Conservation (phyloP, 192 early-diverging fungal genomes). For the Chytriomyces hyalinus region DNA sequence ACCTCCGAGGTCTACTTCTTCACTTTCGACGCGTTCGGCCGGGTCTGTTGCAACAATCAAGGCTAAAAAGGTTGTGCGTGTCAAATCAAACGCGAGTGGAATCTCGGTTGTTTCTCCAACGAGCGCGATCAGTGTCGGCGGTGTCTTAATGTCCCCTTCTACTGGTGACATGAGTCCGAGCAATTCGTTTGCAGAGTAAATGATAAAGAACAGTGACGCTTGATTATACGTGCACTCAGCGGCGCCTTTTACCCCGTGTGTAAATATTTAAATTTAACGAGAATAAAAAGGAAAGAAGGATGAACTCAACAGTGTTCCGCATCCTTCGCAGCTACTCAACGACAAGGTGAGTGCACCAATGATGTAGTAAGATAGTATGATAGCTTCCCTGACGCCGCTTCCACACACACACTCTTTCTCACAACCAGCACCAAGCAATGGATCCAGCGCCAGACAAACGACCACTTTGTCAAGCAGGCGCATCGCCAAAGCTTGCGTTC, state of each 20-base stretch:
- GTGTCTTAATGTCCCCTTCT: no score
- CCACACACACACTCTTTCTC: background rate
- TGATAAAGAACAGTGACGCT: no score
- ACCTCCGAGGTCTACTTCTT: constrained; percentile 24
- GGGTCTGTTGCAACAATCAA: constrained; percentile 2
- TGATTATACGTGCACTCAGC: no score
- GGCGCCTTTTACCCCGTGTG: no score
- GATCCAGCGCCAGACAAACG: constrained; percentile 25
- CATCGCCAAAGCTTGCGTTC: constrained; percentile 26
- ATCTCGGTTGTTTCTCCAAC: background rate
- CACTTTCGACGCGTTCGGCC: constrained; percentile 20
- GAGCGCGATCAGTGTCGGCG: background rate
- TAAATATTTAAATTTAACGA: background rate
- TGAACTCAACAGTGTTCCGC: background rate
- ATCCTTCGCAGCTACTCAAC: constrained; percentile 11
- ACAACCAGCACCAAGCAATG: constrained; percentile 25
- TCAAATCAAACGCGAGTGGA: constrained; percentile 29
- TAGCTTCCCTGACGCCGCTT: background rate
- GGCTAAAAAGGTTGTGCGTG: constrained; percentile 25
- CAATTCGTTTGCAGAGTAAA: no score
- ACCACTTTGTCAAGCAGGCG: constrained; percentile 31
- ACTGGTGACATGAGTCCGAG: no score
- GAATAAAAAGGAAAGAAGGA: no score
- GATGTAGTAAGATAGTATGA: no score
- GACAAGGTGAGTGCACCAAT: background rate